Percentiles rank a stretch among this genome's conserved stretches.
Evolutionary conservation across 306 rosid genomes (phyloP).

Genomic region (Vachellia collinsii): DNA sequence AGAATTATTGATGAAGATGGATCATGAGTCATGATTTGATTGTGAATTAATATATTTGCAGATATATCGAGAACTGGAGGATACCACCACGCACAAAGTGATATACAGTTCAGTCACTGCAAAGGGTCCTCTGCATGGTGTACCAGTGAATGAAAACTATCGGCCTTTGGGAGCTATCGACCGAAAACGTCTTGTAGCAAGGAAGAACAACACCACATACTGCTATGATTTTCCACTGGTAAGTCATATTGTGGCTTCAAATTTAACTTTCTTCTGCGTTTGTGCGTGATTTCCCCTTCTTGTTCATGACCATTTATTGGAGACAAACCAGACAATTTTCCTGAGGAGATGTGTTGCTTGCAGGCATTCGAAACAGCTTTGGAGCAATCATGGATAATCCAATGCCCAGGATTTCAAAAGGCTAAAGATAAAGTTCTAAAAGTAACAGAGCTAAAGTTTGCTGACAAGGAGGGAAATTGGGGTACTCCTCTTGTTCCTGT

Average conservation of each 20-base stretch:
- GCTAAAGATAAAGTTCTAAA: constrained; percentile 62
- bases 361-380: constrained; percentile 94
- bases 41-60: constrained; percentile 45
- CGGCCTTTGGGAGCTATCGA: constrained; percentile 85
- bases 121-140: constrained; percentile 73
- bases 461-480: constrained; percentile 82
- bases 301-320: neutral
- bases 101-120: constrained; percentile 68
- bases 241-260: constrained; percentile 41
- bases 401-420: constrained; percentile 50
- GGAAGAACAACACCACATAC: constrained; percentile 92
- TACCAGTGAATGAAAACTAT: constrained; percentile 77
- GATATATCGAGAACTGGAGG: constrained; percentile 88
- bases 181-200: constrained; percentile 83
- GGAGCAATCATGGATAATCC: constrained; percentile 84
- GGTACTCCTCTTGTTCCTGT: constrained; percentile 86
- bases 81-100: constrained; percentile 59
- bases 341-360: constrained; percentile 42
- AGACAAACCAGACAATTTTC: constrained; percentile 33
- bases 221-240: constrained; percentile 99
- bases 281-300: constrained; percentile 1
- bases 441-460: constrained; percentile 80
- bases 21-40: constrained; percentile 33
- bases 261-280: constrained; percentile 17
- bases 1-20: constrained; percentile 12